Evolutionary conservation across 768 basidiomycete species (phyloP).

Genomic region (Brasilioporus rufonigricans): DNA sequence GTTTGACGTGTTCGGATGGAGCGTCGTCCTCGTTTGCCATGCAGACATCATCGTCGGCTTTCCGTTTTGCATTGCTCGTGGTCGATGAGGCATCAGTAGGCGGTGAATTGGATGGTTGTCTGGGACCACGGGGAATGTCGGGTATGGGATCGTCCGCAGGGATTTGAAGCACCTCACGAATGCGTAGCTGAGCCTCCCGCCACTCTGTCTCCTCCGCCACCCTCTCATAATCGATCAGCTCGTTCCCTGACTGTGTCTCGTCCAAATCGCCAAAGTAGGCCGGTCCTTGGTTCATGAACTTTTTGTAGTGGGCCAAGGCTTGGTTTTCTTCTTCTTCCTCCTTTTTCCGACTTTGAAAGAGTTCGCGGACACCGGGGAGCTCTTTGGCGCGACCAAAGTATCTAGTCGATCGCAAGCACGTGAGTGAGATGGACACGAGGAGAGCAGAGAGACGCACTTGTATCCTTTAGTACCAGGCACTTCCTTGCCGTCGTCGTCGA

Average conservation of each 20-base stretch:
- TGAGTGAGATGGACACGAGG: neutral
- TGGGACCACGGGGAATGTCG: conserved; percentile 41
- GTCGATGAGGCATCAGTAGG: conserved; percentile 17
- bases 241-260: conserved; percentile 56
- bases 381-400: conserved; percentile 98
- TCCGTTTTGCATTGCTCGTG: conserved; percentile 47
- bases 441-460: conserved; percentile 57
- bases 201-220: conserved; percentile 74
- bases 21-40: conserved; percentile 32
- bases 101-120: conserved; percentile 20
- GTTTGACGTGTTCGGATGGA: conserved; percentile 28
- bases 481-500: conserved; percentile 93
- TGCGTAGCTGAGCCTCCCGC: conserved; percentile 55
- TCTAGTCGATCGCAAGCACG: conserved; percentile 38
- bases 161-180: conserved; percentile 54
- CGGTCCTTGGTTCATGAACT: conserved; percentile 84
- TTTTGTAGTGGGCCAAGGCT: conserved; percentile 73
- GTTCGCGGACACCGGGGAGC: conserved; percentile 89
- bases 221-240: conserved; percentile 67
- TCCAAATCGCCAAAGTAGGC: conserved; percentile 91
- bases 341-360: conserved; percentile 84
- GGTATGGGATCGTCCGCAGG: conserved; percentile 51
- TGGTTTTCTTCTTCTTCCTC: conserved; percentile 90
- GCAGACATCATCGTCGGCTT: conserved; percentile 45
- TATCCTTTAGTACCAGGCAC: conserved; percentile 97